Evolutionary conservation across 352 stramenopile genomes (phyloP), one percentile per base, ranked within the genome.

Genomic region (Phytophthora megakarya): DNA sequence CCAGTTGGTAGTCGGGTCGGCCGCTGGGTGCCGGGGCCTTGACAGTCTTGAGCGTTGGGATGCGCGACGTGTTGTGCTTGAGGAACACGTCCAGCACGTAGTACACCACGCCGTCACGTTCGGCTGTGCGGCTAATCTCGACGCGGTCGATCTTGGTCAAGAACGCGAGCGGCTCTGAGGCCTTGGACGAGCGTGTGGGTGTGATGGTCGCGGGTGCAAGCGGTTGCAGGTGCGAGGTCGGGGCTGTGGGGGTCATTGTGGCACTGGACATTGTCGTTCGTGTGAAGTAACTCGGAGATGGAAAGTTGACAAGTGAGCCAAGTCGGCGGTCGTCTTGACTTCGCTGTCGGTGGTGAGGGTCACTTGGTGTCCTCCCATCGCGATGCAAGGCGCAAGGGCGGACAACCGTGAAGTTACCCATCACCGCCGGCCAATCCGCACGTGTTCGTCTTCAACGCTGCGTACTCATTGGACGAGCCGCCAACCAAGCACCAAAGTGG

Each of bases 121-220:
- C 55, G 22, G 37, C 61, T 12, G 59, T 76, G 32, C 26, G 46
- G 39, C 74, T 75, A 55, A 88, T 81, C 58, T 85, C 72, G 51
- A 88, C 37, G 42, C 63, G 70, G 23, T 84, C 67, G 63, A 86
- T 78, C 25, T 67, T 75, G 28, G 68, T 52, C 35, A 81, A 48
- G 42, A 65, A 71, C 38, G 61, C 44, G 5, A 81, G 51, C 25
- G 70, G 73, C 10, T 62, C 73, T 13, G 67, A 61, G 1, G 70
- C 62, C 10, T 46, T 73, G 26, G 67, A 79, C 21, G 38, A 32
- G 2, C 55, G 60, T 18, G 59, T 75, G 37, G 72, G 72, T 5
- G 43, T 61, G 25, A 80, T 37, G 22, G 65, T 57, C 19, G 66
- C 62, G 13, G 69, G 69, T 19, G 60, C 61, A 21, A 80, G 55